Evolutionary conservation across 345 rosid species (phyloP).

Genomic region (Salix arbutifolia): DNA sequence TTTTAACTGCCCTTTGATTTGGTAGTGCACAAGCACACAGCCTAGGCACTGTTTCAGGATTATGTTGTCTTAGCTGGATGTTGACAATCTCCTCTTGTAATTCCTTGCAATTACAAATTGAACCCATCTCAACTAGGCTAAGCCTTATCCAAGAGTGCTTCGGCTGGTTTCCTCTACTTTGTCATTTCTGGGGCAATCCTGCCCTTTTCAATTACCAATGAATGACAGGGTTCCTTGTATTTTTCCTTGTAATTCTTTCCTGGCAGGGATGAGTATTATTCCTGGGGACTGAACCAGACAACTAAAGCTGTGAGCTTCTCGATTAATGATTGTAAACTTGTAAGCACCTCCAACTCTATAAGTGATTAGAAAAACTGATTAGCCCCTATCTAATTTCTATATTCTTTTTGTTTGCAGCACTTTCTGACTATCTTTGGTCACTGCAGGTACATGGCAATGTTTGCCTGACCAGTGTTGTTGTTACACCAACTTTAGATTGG

Average conservation of each 20-base stretch:
- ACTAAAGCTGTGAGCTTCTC: slow-evolving; percentile 98
- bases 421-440: too few relatives aligned
- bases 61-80: background rate
- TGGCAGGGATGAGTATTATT: slow-evolving; percentile 93
- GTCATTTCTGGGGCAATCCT: background rate
- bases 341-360: too few relatives aligned
- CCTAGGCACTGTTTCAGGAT: background rate
- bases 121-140: background rate
- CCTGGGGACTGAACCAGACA: slow-evolving; percentile 87
- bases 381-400: too few relatives aligned
- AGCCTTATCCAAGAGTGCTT: background rate
- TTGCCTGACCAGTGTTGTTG: too few relatives aligned
- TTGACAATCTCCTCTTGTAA: background rate
- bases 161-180: background rate
- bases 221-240: background rate
- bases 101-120: background rate
- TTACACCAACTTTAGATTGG: too few relatives aligned
- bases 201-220: background rate
- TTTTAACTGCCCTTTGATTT: background rate
- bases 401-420: too few relatives aligned
- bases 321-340: slow-evolving; percentile 97
- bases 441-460: too few relatives aligned
- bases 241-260: slow-evolving; percentile 1
- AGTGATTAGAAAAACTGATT: too few relatives aligned
- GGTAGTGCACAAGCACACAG: background rate